phyloP scores from a whole-genome alignment of 495 filamentous ascomycete genomes.

The Usnea hakonensis region DNA sequence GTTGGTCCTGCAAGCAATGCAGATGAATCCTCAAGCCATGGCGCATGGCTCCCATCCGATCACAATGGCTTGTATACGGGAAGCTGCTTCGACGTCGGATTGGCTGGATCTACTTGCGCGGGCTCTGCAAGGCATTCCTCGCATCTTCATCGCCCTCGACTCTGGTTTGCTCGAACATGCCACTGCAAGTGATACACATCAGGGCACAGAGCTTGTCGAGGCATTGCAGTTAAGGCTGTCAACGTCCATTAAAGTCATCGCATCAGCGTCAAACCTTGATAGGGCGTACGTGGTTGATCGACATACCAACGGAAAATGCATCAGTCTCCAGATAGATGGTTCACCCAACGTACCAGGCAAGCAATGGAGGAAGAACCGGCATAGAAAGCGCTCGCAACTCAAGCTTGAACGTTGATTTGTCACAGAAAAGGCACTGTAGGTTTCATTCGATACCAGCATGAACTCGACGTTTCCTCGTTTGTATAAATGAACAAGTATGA shows the following conservation, averaged over 20 bases:
- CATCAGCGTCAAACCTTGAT: neutral
- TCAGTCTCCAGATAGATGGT: neutral
- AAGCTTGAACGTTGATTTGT: no score
- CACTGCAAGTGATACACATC: neutral
- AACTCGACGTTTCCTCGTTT: no score
- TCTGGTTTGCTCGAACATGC: slow-evolving; percentile 1
- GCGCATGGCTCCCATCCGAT: slow-evolving; percentile 5
- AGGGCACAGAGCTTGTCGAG: slow-evolving; percentile 1
- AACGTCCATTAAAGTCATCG: neutral
- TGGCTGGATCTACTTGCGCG: neutral
- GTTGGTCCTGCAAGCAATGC: slow-evolving; percentile 15
- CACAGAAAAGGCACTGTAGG: no score
- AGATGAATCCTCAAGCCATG: slow-evolving; percentile 7
- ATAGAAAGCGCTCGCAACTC: no score
- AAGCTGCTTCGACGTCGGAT: slow-evolving; percentile 8
- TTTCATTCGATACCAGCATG: no score
- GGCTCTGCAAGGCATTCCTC: slow-evolving; percentile 3
- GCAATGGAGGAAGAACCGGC: no score
- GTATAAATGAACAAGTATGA: no score
- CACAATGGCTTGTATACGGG: slow-evolving; percentile 8
- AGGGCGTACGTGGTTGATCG: neutral
- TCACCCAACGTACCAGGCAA: no score
- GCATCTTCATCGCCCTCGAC: slow-evolving; percentile 4
- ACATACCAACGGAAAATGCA: neutral
- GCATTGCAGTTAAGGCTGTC: neutral